Evolutionary conservation across 208 protist species (phyloP), one percentile per base, ranked within the genome.

Genomic region (Trypanosoma avium): DNA sequence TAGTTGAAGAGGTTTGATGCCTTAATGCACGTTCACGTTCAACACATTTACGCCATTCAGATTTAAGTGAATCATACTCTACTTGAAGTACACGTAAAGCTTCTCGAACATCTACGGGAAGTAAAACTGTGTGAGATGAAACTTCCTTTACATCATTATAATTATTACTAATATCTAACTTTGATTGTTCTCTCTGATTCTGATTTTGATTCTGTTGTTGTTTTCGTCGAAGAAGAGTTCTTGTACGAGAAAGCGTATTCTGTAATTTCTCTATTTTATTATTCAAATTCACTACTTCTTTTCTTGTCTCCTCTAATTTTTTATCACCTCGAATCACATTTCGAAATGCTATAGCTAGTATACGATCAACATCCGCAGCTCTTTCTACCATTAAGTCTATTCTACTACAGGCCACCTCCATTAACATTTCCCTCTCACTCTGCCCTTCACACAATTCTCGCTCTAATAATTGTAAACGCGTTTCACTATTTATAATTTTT

Each of bases 331-430:
- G 47, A 22, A 55, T 26, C 4, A 64, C 13, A 8, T 35, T 57
- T 45, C 19, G 57, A 15, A 72, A 59, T n/a, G 55, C 22, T n/a
- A 32, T 32, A 19, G 21, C 30, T 59, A 73, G 66, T 5, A 67
- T 46, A 19, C 47, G 52, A 22, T 78, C 73, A 4, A 70, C 55
- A 24, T 67, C 46, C 2, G 56, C 26, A 54, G 57, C 63, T 22
- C 61, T 73, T 6, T 65, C 64, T 36, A 45, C 35, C 38, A 82
- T 67, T 42, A 80, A 10, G 19, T 75, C 58, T 29, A 76, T 17
- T 4, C 57, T 35, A n/a, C 38, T 48, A 19, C 52, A 54, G 26
- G 47, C 70, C 17, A 47, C 70, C 22, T 60, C 52, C 33, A 70
- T 10, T 0, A 67, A 30, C 40, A 70, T 27, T 24, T 68, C 70